Conservation (phyloP, 495 filamentous ascomycete genomes). For the Saxophila tyrrhenica region DNA sequence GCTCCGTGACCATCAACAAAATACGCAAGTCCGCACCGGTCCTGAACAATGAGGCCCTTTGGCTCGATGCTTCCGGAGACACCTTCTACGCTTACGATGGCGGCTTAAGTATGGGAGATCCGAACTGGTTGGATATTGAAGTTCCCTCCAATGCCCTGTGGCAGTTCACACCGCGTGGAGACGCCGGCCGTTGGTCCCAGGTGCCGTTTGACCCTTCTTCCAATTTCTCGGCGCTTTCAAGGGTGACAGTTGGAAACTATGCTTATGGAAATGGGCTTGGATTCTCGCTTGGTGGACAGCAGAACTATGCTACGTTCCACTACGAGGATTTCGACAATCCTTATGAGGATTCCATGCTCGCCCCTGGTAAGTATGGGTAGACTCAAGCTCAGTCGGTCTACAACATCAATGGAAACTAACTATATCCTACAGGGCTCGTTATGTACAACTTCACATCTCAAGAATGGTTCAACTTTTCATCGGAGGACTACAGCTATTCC, state of each 20-base stretch:
- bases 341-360: not conserved
- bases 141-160: not conserved
- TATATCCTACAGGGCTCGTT: not conserved
- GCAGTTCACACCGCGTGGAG: not conserved
- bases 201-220: not conserved
- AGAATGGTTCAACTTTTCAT: not conserved
- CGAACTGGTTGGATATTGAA: not conserved
- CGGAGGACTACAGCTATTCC: not conserved
- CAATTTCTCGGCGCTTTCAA: not conserved
- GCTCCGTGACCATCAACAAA: not conserved
- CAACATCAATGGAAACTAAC: not conserved
- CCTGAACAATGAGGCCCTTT: not conserved
- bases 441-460: not conserved
- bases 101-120: not conserved
- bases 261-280: not conserved
- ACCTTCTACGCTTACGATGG: not conserved
- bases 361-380: not conserved
- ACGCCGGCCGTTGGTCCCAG: not conserved
- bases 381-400: no score
- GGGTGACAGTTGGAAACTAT: not conserved
- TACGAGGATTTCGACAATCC: not conserved
- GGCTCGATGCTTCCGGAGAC: not conserved
- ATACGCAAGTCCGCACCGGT: not conserved
- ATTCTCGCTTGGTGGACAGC: not conserved
- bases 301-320: not conserved